Evolutionary conservation across 805 yeast genomes (phyloP).

Genomic region (Starmerella stellata): DNA sequence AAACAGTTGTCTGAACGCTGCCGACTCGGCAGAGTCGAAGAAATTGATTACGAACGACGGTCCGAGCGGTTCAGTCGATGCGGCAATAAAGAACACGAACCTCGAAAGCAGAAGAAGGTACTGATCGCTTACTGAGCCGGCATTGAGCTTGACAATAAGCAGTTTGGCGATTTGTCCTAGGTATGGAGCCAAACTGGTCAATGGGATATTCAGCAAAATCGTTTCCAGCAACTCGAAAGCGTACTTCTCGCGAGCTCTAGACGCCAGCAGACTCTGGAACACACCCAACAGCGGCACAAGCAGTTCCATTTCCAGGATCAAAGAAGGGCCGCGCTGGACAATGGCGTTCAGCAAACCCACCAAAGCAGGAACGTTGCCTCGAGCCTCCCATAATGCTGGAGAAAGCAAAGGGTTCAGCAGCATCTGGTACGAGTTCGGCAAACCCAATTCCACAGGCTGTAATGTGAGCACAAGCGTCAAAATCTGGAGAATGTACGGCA

Average conservation of each 20-base stretch:
- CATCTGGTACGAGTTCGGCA: constrained; percentile 49
- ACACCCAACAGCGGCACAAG: constrained; percentile 79
- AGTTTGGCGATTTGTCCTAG: constrained; percentile 58
- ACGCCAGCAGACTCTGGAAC: constrained; percentile 82
- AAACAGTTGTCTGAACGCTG: constrained; percentile 23
- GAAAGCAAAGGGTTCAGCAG: constrained; percentile 67
- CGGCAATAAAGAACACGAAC: constrained; percentile 39
- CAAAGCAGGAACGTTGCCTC: constrained; percentile 87
- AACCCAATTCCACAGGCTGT: constrained; percentile 22
- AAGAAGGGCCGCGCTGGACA: constrained; percentile 28
- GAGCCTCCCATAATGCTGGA: constrained; percentile 83
- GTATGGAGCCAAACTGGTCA: constrained; percentile 33
- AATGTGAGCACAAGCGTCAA: constrained; percentile 57
- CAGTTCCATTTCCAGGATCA: constrained; percentile 27
- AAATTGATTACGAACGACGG: constrained; percentile 40
- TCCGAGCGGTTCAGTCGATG: constrained; percentile 26
- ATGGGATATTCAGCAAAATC: constrained; percentile 41
- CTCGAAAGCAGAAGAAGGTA: constrained; percentile 53
- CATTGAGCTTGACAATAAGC: constrained; percentile 62
- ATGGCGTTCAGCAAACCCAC: constrained; percentile 62
- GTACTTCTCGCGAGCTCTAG: constrained; percentile 57
- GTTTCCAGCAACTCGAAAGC: constrained; percentile 74
- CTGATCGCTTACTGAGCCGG: constrained; percentile 47
- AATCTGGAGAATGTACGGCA: constrained; percentile 85
- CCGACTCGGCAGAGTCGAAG: constrained; percentile 22